Conservation (phyloP, 208 protist genomes). For the Crithidia thermophila region DNA sequence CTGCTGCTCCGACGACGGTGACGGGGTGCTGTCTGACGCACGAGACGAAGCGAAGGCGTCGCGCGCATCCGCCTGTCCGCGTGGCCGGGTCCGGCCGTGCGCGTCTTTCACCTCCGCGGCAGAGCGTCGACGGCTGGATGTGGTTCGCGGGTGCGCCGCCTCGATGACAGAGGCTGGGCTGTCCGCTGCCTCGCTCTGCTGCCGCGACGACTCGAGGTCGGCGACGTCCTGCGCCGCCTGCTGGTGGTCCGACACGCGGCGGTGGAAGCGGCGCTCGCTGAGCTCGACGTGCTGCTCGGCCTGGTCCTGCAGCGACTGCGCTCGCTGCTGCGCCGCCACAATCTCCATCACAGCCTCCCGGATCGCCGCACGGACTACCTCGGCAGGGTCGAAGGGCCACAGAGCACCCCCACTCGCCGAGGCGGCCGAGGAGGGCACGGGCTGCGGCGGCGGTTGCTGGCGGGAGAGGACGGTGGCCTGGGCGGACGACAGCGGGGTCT, state of each 20-base stretch:
- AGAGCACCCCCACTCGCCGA: not conserved
- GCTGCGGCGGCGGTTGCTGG: not conserved
- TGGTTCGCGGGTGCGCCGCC: not conserved
- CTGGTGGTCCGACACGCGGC: slow-evolving; percentile 32
- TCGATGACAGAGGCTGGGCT: not conserved
- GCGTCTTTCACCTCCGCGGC: not conserved
- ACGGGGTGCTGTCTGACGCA: not conserved
- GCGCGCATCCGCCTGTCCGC: not conserved
- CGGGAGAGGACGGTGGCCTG: not conserved
- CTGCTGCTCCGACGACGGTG: not conserved
- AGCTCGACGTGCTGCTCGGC: slow-evolving; percentile 33
- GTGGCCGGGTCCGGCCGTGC: no score
- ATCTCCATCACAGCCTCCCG: slow-evolving; percentile 71
- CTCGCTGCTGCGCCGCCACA: slow-evolving; percentile 41
- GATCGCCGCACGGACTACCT: slow-evolving; percentile 60
- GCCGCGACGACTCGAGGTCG: slow-evolving; percentile 25
- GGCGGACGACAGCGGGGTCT: slow-evolving; percentile 12
- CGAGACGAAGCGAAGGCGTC: not conserved
- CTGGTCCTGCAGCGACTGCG: slow-evolving; percentile 38
- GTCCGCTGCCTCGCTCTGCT: slow-evolving; percentile 7
- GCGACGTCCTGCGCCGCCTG: slow-evolving; percentile 33
- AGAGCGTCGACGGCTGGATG: not conserved
- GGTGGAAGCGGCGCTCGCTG: slow-evolving; percentile 41
- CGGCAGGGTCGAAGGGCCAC: slow-evolving; percentile 18
- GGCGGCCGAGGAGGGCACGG: not conserved